Evolutionary conservation across 192 early-diverging fungal genomes (phyloP), one percentile per base, ranked within the genome.

Genomic region (Spizellomyces sp.): DNA sequence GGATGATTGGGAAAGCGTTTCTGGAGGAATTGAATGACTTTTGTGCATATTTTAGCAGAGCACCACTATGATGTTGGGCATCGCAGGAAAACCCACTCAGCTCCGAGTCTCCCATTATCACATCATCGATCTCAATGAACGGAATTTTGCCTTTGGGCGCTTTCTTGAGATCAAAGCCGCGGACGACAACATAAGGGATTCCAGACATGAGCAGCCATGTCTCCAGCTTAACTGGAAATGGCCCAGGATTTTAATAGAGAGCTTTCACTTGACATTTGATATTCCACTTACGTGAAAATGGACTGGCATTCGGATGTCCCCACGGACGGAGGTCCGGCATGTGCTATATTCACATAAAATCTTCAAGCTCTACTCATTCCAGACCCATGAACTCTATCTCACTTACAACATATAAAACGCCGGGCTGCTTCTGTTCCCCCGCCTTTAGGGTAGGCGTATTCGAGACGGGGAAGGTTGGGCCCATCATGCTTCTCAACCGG

Each of bases 121-220:
- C 45, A 42, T 60, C 76, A 57, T 77, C 73, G 22, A 67, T 67
- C 56, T 77, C 76, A 52, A 77, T 77, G 41, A 42, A 77, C 1
- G 76, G 76, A 21, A 76, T 76, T 63, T 77, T 77, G 27, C 76
- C 76, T 66, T 77, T 77, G 6, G 76, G 76, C 45, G 76, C 76
- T 57, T 59, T 55, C 50, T 58, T 62, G n/a, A 70, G 46, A 45
- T 75, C 48, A 44, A 77, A 77, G 36, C 73, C 76, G 9, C 76
- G 64, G 14, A 76, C 47, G 14, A 69, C 65, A 19, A 76, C 73
- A 43, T 76, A 76, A 2, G 65, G 59, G 45, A 76, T 76, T 12
- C 43, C 46, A 8, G 71, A 36, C 75, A 73, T 76, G 15, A 7
- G 52, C 0, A 76, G 75, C 64, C 70, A 72, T 8, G 70, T 76